Percentiles rank a stretch among this genome's conserved stretches.
phyloP scores from a whole-genome alignment of 768 basidiomycete genomes.

The Trametes meyenii region DNA sequence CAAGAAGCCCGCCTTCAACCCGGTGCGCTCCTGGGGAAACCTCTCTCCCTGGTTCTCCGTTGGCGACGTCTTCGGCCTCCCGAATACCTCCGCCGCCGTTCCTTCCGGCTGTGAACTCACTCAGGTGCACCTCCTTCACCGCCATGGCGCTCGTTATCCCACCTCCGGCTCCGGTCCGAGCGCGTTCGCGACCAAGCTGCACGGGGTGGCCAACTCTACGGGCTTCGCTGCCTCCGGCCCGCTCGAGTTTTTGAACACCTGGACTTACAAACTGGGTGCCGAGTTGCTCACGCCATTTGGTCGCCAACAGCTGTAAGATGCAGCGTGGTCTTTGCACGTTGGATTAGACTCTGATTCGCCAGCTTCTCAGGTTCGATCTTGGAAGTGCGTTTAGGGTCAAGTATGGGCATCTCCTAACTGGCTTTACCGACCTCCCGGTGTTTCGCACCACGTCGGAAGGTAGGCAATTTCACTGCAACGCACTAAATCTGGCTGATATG shows the following conservation, averaged over 20 bases:
- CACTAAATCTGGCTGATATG: background rate
- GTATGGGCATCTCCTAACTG: conserved; percentile 49
- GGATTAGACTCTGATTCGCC: background rate
- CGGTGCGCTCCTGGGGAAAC: conserved; percentile 50
- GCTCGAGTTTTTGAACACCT: conserved; percentile 47
- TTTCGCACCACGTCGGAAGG: conserved; percentile 51
- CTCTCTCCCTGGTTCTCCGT: conserved; percentile 56
- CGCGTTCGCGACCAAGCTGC: conserved; percentile 31
- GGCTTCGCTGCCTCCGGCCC: conserved; percentile 40
- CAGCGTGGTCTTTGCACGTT: background rate
- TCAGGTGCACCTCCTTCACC: conserved; percentile 46
- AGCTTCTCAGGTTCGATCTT: conserved; percentile 34
- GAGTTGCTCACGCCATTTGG: conserved; percentile 54
- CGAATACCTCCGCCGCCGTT: conserved; percentile 46
- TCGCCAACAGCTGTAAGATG: conserved; percentile 41
- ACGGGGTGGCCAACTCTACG: conserved; percentile 28
- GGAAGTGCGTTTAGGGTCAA: conserved; percentile 48
- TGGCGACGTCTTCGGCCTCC: conserved; percentile 47
- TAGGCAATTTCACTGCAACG: conserved; percentile 2
- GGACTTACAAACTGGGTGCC: conserved; percentile 48
- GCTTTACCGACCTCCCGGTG: conserved; percentile 48
- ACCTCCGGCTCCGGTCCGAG: conserved; percentile 34
- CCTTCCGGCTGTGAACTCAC: conserved; percentile 50
- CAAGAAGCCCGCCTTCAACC: conserved; percentile 43
- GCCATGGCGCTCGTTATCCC: conserved; percentile 50